These are phyloP conservation scores for Capronia americana DNA, from an alignment of 2,329 filamentous ascomycete genomes.

Conservation along the genomic window DNA sequence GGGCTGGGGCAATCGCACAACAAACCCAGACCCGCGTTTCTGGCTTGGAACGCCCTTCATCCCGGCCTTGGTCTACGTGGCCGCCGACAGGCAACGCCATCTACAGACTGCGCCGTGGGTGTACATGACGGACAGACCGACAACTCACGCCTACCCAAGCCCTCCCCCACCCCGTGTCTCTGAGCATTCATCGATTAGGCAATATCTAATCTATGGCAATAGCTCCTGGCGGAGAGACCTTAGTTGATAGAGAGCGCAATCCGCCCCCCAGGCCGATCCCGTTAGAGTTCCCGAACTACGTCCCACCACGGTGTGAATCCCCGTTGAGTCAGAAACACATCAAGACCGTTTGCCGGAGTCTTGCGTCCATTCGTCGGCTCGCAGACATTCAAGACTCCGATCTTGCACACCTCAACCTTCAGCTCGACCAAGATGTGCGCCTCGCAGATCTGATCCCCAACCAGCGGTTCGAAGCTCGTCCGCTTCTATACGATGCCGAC, in stretches of 20 bases:
- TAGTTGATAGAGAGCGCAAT: slow-evolving; percentile 50
- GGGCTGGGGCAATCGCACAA: not conserved
- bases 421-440: slow-evolving; percentile 47
- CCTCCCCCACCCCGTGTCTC: not conserved
- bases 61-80: not conserved
- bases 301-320: slow-evolving; percentile 46
- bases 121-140: not conserved
- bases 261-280: slow-evolving; percentile 58
- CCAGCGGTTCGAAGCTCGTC: slow-evolving; percentile 45
- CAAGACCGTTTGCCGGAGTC: slow-evolving; percentile 49
- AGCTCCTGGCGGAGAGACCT: slow-evolving; percentile 24
- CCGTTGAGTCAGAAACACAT: slow-evolving; percentile 47
- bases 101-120: not conserved
- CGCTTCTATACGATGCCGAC: slow-evolving; percentile 46
- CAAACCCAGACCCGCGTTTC: not conserved
- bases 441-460: slow-evolving; percentile 47
- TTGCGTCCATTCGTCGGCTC: slow-evolving; percentile 52
- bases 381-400: slow-evolving; percentile 50
- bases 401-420: slow-evolving; percentile 51
- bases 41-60: not conserved
- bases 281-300: slow-evolving; percentile 59
- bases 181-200: not conserved
- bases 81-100: not conserved
- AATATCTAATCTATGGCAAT: slow-evolving; percentile 16
- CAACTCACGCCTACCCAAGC: not conserved